phyloP scores from a whole-genome alignment of 768 basidiomycete species.

The Tricholoma matsutake region DNA sequence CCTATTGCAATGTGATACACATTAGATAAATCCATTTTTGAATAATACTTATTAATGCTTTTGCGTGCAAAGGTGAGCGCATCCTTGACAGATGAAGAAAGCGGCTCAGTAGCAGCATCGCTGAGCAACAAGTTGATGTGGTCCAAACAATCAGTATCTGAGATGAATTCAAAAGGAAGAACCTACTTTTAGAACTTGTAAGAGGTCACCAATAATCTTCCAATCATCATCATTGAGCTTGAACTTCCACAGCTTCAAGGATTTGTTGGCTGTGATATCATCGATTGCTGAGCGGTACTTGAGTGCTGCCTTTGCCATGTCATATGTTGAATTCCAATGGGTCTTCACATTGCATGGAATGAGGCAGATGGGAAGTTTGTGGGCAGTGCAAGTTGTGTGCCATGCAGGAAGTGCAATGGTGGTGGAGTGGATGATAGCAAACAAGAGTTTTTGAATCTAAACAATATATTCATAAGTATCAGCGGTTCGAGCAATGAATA shows the following conservation, averaged over 20 bases:
- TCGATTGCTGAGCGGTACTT: slow-evolving; percentile 24
- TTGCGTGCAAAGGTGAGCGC: background rate
- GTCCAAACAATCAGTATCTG: background rate
- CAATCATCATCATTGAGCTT: slow-evolving; percentile 23
- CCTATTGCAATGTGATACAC: too few species aligned
- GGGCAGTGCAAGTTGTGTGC: slow-evolving; percentile 5
- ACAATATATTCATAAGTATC: slow-evolving; percentile 1
- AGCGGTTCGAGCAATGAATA: background rate
- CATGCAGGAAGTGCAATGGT: too few species aligned
- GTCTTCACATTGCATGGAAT: slow-evolving; percentile 31
- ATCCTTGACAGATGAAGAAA: background rate
- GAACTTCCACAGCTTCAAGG: slow-evolving; percentile 12
- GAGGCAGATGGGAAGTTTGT: background rate
- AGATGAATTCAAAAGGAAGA: background rate
- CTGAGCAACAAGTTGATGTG: background rate
- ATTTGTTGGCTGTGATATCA: slow-evolving; percentile 16
- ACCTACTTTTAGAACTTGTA: too few species aligned
- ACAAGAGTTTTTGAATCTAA: background rate
- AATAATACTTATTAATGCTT: background rate
- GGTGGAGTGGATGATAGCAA: background rate
- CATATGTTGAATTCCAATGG: too few species aligned
- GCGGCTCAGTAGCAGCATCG: background rate
- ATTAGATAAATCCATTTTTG: too few species aligned
- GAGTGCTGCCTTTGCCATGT: slow-evolving; percentile 27
- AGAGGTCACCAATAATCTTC: slow-evolving; percentile 6